Conservation (phyloP, 768 basidiomycete genomes). For the Hortiboletus campestris region DNA sequence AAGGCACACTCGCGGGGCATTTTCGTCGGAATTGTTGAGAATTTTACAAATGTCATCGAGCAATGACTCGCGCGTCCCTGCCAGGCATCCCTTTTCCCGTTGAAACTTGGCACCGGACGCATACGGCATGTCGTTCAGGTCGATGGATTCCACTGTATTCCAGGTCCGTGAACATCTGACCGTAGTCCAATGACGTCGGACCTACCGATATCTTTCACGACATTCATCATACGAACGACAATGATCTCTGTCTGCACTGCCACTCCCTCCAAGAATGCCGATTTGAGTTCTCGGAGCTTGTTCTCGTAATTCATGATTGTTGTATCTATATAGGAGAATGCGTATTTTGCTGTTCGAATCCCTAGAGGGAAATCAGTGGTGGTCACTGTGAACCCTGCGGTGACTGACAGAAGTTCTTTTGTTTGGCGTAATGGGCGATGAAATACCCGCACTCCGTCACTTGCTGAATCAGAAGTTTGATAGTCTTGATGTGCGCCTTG, state of each 20-base stretch:
- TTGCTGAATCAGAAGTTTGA: not conserved
- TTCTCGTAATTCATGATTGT: no score
- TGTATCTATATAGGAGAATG: no score
- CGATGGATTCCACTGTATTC: not conserved
- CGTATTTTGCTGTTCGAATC: no score
- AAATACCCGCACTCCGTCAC: conserved; percentile 5
- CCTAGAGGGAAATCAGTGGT: not conserved
- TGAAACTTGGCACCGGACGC: not conserved
- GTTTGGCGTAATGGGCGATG: not conserved
- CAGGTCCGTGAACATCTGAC: not conserved
- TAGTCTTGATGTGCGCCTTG: not conserved
- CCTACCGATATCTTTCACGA: no score
- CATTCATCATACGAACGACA: no score
- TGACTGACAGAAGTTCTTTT: not conserved
- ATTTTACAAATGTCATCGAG: not conserved
- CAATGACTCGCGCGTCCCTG: not conserved
- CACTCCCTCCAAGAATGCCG: no score
- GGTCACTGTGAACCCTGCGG: not conserved
- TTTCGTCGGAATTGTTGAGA: not conserved
- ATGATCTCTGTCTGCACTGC: no score
- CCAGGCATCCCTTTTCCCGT: not conserved
- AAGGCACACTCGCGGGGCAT: not conserved
- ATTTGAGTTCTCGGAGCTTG: no score
- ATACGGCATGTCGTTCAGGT: no score
- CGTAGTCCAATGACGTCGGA: no score